Base-by-base conservation (phyloP, 371 early-diverging fungal genomes). In the Mortierella sp. region DNA sequence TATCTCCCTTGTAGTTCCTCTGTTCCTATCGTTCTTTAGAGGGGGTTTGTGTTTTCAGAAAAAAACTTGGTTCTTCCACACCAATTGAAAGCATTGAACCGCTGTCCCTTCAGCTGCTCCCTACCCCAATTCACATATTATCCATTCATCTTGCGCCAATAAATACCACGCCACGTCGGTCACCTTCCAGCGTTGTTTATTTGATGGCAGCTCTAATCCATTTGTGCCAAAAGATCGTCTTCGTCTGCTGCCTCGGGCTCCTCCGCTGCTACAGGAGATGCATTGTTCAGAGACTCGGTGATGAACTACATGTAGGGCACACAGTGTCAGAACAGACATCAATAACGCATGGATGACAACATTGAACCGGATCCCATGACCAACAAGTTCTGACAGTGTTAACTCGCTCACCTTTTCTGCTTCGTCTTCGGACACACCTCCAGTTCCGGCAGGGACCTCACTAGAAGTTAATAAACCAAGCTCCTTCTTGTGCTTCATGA, bases 141-240 rank as follows among this genome's bases (percentile, higher is more conserved):
- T 54, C 42, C 45, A 45, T 61, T 54, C 42, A 30, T 54, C 54
- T 58, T 50, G 31, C 42, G 19, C n/a, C 49, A 16, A 51, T 45
- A 39, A 26, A 45, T n/a, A 23, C 34, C 56, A 60, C 10, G 34
- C 27, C 43, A 16, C 16, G 5, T 16, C 16, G 5, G 5, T 24
- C 24, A 7, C 26, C 23, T 48, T 48, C 23, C 5, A 45, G 41
- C 41, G 16, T 45, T 21, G 45, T 12, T 65, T 39, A 51, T 58
- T 43, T 18, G 30, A 23, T 8, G 23, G 13, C 1, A n/a, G 0
- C 12, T 21, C 47, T 73, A 73, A 34, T 73, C 74, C 74, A 73
- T 73, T 16, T 61, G 68, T 1, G 74, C 74, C 53, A 73, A 52
- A 2, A 73, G 57, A 31, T 73, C 74, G 34, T 73, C 74, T 23